Percentiles rank a stretch among this genome's conserved stretches.
These are phyloP conservation scores for Tulasnella calospora DNA, from an alignment of 768 basidiomycete species.

Conservation along the genomic window DNA sequence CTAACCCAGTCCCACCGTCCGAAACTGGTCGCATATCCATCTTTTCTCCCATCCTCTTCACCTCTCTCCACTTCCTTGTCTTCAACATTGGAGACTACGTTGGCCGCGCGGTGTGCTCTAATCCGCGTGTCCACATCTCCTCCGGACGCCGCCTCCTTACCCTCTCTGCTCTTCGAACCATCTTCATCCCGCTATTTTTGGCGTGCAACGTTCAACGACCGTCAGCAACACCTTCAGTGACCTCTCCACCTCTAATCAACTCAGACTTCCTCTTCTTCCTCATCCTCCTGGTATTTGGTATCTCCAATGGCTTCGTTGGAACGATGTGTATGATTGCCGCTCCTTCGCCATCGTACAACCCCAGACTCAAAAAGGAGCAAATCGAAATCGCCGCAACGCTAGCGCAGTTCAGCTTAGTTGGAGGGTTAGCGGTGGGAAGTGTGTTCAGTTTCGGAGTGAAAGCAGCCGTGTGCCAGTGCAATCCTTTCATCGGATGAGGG, in stretches of 20 bases:
- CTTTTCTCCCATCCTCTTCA: constrained; percentile 77
- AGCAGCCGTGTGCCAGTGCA: constrained; percentile 61
- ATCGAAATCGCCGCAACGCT: constrained; percentile 83
- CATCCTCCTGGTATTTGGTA: constrained; percentile 67
- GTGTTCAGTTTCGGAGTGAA: constrained; percentile 75
- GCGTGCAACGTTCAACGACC: constrained; percentile 73
- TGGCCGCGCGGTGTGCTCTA: constrained; percentile 64
- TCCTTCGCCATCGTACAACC: constrained; percentile 75
- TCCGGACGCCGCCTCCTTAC: constrained; percentile 56
- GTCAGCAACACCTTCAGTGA: constrained; percentile 29
- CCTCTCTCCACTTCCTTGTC: constrained; percentile 66
- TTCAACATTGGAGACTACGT: constrained; percentile 69
- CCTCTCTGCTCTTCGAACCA: constrained; percentile 62
- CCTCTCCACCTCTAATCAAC: constrained; percentile 51
- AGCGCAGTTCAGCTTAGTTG: constrained; percentile 65
- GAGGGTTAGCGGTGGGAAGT: constrained; percentile 71
- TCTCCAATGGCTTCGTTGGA: constrained; percentile 74
- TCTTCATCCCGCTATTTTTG: constrained; percentile 85
- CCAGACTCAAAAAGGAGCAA: constrained; percentile 63
- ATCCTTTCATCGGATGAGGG: constrained; percentile 50
- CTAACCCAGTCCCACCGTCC: constrained; percentile 39
- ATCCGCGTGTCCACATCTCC: constrained; percentile 64
- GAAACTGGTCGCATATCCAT: constrained; percentile 31
- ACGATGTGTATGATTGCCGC: constrained; percentile 78
- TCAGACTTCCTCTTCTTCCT: constrained; percentile 74